A percentile compares a stretch with the other conserved stretches of the same genome.
These are phyloP conservation scores for Senna tora DNA, from an alignment of 306 rosid species.

Conservation along the genomic window DNA sequence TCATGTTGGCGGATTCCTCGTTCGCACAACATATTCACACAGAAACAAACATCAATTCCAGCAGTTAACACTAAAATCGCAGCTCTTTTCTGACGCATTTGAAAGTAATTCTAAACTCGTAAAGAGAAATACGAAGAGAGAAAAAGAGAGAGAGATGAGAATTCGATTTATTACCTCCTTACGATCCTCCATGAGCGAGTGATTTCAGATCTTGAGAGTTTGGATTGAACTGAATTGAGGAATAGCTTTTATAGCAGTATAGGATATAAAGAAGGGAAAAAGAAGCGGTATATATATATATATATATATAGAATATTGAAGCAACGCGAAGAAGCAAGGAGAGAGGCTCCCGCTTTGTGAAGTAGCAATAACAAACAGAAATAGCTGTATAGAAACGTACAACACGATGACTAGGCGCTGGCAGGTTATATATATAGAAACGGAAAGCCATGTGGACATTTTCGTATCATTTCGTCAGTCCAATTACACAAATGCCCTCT, in stretches of 20 bases:
- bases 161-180: constrained; percentile 89
- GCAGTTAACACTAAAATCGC: constrained; percentile 24
- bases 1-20: background rate
- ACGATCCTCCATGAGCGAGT: constrained; percentile 73
- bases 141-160: constrained; percentile 30
- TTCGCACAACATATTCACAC: constrained; percentile 17
- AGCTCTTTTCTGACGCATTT: constrained; percentile 3
- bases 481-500: constrained; percentile 39
- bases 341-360: background rate
- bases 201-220: constrained; percentile 38
- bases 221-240: background rate
- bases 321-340: background rate
- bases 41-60: constrained; percentile 29
- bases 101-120: constrained; percentile 35
- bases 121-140: constrained; percentile 6
- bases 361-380: background rate
- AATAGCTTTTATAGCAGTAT: background rate
- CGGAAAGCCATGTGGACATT: background rate
- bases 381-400: constrained; percentile 9
- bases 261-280: too few relatives aligned
- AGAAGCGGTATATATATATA: too few relatives aligned
- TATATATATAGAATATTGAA: background rate
- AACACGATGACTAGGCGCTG: background rate
- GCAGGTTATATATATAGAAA: background rate
- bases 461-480: background rate